Evolutionary conservation across 2,329 filamentous ascomycete genomes (phyloP), one percentile per base, ranked within the genome.

Genomic region (Chaetomium globosum): DNA sequence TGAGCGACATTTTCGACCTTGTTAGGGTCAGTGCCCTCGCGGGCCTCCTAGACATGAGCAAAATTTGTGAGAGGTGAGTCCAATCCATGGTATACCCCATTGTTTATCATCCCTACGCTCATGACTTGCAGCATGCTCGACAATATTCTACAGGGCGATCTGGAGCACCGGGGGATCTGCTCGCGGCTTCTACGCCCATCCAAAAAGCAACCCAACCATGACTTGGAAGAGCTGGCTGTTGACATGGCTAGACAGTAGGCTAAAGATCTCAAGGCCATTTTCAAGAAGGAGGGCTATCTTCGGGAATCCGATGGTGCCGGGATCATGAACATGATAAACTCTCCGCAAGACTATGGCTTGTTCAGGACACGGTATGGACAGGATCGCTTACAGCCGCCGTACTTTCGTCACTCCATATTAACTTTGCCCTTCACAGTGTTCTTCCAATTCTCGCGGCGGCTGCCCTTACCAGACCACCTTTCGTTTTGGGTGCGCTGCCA

Each of bases 361-460:
- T 58, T 58, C 39, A 58, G 30, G 55, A 58, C 55, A 30, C 36
- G 23, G 55, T 58, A 30, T 21, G 55, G 36, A 13, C 53, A 9
- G 12, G 39, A 13, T 39, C 48, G 5, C 10, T 23, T 21, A 30
- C 19, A n/a, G n/a, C n/a, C n/a, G n/a, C n/a, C n/a, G n/a, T n/a
- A n/a, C n/a, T n/a, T n/a, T n/a, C n/a, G n/a, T n/a, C n/a, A n/a
- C n/a, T n/a, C n/a, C n/a, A 2, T 13, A 3, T 43, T 23, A 13
- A n/a, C 54, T 2, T 8, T 23, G 21, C 16, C 23, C n/a, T 19
- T 43, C n/a, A 10, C 7, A 43, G 54, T 26, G 21, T 43, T 19
- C 36, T 57, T 7, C 33, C 54, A 8, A 4, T 12, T 7, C 13
- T 57, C 33, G 54, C 30, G 12, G 21, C 21, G 13, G 16, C 21